These are phyloP conservation scores for Ceriops tagal DNA, from an alignment of 345 rosid genomes.

Conservation along the genomic window DNA sequence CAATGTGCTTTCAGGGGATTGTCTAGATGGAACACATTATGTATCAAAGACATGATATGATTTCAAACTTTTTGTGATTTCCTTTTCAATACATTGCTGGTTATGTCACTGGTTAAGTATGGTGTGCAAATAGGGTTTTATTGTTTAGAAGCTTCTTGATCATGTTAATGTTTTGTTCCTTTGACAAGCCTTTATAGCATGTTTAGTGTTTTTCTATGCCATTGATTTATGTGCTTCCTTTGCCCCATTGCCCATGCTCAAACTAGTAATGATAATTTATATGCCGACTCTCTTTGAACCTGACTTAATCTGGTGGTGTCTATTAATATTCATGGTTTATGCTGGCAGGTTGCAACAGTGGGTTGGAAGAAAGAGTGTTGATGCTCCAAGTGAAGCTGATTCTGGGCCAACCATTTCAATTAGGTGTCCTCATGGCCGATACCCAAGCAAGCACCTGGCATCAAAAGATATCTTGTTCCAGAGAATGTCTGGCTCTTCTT, in stretches of 20 bases:
- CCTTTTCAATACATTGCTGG: constrained; percentile 9
- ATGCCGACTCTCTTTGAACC: too few species aligned
- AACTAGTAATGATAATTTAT: too few species aligned
- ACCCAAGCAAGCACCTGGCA: constrained; percentile 92
- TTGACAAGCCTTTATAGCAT: neutral
- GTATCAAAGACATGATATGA: constrained; percentile 79
- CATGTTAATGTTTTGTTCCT: neutral
- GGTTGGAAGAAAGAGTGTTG: constrained; percentile 81
- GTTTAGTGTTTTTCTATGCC: neutral
- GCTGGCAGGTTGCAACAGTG: constrained; percentile 89
- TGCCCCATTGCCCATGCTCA: too few species aligned
- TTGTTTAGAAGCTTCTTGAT: neutral
- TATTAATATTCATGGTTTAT: constrained; percentile 5
- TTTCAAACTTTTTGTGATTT: neutral
- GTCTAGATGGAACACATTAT: constrained; percentile 62
- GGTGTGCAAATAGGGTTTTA: too few species aligned
- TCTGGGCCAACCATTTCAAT: constrained; percentile 74
- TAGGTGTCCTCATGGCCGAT: constrained; percentile 74
- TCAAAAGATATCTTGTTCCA: constrained; percentile 76
- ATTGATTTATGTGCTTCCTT: neutral
- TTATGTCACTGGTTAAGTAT: neutral
- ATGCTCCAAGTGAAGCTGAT: constrained; percentile 92
- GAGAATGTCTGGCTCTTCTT: constrained; percentile 78
- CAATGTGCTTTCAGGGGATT: constrained; percentile 58
- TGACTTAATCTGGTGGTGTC: too few species aligned